A percentile compares a stretch with the other conserved stretches of the same genome.
Evolutionary conservation across 2,329 filamentous ascomycete species (phyloP).

Genomic region (Colletotrichum orchidophilum): DNA sequence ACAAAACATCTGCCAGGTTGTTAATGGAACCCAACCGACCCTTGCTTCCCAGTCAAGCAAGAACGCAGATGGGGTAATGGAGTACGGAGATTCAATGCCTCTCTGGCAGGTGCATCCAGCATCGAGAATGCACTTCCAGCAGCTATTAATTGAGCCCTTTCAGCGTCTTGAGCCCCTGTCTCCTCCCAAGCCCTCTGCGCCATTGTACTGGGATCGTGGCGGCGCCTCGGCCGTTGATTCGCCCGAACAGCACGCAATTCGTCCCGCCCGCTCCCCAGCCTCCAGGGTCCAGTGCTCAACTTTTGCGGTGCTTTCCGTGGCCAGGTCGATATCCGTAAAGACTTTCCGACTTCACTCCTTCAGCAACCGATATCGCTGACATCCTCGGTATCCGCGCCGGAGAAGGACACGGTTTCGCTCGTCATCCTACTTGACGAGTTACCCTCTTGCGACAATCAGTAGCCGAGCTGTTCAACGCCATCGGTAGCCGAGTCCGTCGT

Average conservation of each 20-base stretch:
- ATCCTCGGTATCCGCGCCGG: constrained; percentile 12
- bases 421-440: constrained; percentile 11
- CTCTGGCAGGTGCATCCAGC: not conserved
- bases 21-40: not conserved
- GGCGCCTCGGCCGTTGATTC: constrained; percentile 31
- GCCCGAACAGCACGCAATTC: constrained; percentile 26
- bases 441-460: constrained; percentile 9
- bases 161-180: not conserved
- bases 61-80: too few species aligned
- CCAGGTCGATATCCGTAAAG: not conserved
- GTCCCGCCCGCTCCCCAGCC: constrained; percentile 17
- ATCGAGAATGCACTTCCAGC: not conserved
- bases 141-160: not conserved
- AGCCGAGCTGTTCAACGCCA: constrained; percentile 6
- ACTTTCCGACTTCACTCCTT: constrained; percentile 8
- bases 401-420: constrained; percentile 17
- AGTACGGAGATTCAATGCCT: not conserved
- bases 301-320: constrained; percentile 14
- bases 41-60: not conserved
- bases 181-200: not conserved
- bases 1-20: not conserved
- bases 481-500: not conserved
- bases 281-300: constrained; percentile 12
- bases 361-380: constrained; percentile 26
- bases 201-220: constrained; percentile 28